Evolutionary conservation across 129 eudicot species (phyloP).

Genomic region (Escallonia herrerae): DNA sequence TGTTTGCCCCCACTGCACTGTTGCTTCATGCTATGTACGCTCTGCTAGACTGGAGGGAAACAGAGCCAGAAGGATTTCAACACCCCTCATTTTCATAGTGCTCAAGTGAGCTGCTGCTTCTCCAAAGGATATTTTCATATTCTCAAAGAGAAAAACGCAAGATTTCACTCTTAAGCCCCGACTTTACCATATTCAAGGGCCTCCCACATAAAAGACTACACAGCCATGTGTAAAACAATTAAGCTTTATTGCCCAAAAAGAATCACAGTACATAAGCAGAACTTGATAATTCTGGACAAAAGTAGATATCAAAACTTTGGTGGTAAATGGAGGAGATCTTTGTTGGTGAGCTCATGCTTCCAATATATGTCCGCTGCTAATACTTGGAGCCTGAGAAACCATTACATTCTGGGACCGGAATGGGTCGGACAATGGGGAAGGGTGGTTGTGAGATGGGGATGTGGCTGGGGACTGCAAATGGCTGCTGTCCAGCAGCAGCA

Average conservation of each 20-base stretch:
- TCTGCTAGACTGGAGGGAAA: too few species aligned
- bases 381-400: slow-evolving; percentile 48
- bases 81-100: too few species aligned
- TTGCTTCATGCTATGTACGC: too few species aligned
- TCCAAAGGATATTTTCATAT: too few species aligned
- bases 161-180: not conserved
- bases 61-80: too few species aligned
- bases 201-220: not conserved
- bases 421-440: slow-evolving; percentile 51
- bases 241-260: not conserved
- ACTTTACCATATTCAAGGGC: not conserved
- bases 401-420: slow-evolving; percentile 43
- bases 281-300: not conserved
- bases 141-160: too few species aligned
- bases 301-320: slow-evolving; percentile 24
- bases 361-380: too few species aligned
- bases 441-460: slow-evolving; percentile 56
- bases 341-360: too few species aligned
- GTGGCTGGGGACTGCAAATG: slow-evolving; percentile 43
- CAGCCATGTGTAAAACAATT: too few species aligned
- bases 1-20: too few species aligned
- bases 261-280: not conserved
- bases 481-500: slow-evolving; percentile 33
- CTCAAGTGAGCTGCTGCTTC: too few species aligned
- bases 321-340: slow-evolving; percentile 2